phyloP scores from a whole-genome alignment of 2,329 filamentous ascomycete genomes.

The Colletotrichum truncatum region DNA sequence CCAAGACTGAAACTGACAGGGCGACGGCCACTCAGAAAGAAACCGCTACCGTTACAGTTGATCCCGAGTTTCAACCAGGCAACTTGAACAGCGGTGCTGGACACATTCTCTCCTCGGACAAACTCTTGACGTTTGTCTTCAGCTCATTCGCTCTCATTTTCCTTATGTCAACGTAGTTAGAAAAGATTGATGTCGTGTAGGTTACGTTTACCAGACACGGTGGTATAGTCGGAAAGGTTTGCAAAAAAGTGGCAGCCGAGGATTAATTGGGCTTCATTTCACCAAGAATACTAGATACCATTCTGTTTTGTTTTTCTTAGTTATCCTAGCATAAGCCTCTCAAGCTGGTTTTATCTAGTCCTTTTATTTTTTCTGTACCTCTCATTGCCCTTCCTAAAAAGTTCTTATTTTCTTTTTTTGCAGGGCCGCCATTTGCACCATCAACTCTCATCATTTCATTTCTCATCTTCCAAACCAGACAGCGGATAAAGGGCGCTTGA shows the following conservation, averaged over 20 bases:
- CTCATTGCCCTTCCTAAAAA: background rate
- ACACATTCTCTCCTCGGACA: conserved; percentile 12
- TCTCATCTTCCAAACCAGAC: no score
- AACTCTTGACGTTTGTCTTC: background rate
- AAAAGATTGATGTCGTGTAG: background rate
- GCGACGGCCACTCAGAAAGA: conserved; percentile 7
- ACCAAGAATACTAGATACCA: conserved; percentile 2
- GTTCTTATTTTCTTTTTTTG: background rate
- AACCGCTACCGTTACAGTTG: conserved; percentile 18
- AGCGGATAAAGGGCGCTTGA: no score
- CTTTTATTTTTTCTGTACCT: background rate
- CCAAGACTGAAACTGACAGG: background rate
- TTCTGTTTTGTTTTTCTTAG: background rate
- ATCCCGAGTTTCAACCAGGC: background rate
- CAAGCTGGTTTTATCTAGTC: background rate
- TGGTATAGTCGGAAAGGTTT: background rate
- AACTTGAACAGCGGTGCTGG: conserved; percentile 22
- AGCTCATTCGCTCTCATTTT: conserved; percentile 10
- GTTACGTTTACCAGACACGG: background rate
- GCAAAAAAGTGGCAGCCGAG: background rate
- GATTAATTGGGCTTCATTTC: background rate
- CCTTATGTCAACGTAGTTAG: conserved; percentile 11
- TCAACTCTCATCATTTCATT: no score
- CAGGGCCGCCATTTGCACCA: no score
- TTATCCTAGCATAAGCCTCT: background rate